A percentile compares a stretch with the other conserved stretches of the same genome.
phyloP scores from a whole-genome alignment of 257 asterid genomes.

The Verbena officinalis region DNA sequence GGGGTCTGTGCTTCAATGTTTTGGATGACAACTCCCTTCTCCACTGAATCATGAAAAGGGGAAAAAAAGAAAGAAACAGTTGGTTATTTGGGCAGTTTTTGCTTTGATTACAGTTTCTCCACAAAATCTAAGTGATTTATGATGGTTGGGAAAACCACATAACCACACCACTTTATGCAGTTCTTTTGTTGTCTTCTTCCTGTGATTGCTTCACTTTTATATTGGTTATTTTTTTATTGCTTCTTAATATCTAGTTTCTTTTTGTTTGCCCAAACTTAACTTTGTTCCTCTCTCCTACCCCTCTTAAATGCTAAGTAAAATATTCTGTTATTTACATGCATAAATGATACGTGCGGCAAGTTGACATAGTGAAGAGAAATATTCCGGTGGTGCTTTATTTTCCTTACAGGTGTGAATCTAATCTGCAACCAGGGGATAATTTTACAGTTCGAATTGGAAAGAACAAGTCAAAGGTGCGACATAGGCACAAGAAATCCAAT shows the following conservation, averaged over 20 bases:
- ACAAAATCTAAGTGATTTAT: neutral
- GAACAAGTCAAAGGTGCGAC: slow-evolving; percentile 38
- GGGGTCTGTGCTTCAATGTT: neutral
- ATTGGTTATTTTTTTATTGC: neutral
- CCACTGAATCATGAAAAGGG: neutral
- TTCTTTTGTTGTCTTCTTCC: neutral
- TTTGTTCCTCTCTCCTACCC: neutral
- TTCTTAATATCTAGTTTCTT: neutral
- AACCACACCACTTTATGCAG: neutral
- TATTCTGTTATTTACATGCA: neutral
- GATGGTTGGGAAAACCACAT: neutral
- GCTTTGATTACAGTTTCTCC: neutral
- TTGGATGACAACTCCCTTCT: neutral
- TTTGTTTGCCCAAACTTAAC: neutral
- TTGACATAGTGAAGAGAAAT: neutral
- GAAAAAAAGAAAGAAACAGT: neutral
- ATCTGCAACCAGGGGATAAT: slow-evolving; percentile 69
- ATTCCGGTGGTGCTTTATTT: slow-evolving; percentile 25
- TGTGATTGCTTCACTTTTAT: neutral
- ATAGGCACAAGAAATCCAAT: slow-evolving; percentile 40
- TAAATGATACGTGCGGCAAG: neutral
- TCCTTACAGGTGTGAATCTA: slow-evolving; percentile 67
- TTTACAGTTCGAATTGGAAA: slow-evolving; percentile 62
- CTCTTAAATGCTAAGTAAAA: neutral
- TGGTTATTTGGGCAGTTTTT: neutral